Conservation (phyloP, 352 stramenopile genomes). For the Pythium dissimile region DNA sequence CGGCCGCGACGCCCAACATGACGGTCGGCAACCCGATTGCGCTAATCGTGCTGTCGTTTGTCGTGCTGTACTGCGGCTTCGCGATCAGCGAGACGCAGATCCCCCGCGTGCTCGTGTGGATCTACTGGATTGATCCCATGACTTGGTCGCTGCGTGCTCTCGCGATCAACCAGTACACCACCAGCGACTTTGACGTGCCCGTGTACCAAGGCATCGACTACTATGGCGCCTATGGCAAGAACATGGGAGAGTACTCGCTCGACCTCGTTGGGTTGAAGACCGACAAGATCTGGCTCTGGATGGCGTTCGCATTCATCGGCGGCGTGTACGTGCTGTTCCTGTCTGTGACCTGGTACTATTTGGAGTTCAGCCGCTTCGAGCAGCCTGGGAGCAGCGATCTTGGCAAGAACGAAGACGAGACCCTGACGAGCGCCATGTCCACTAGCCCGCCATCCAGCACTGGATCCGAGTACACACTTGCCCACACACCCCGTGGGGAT, state of each 20-base stretch:
- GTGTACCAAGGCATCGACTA: conserved; percentile 37
- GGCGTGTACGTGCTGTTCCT: conserved; percentile 10
- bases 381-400: conserved; percentile 2
- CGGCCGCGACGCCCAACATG: conserved; percentile 21
- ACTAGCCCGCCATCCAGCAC: not conserved
- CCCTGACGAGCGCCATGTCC: not conserved
- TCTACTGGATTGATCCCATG: conserved; percentile 57
- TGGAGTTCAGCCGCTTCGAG: conserved; percentile 23
- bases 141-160: conserved; percentile 36
- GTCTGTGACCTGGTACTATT: not conserved
- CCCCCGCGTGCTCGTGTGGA: conserved; percentile 43
- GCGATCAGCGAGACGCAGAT: conserved; percentile 46
- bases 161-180: conserved; percentile 37
- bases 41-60: conserved; percentile 37
- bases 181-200: conserved; percentile 28
- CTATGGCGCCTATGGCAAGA: conserved; percentile 19
- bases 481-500: conserved; percentile 3
- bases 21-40: conserved; percentile 41
- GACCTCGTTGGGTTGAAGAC: conserved; percentile 27
- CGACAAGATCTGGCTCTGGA: conserved; percentile 19
- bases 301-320: conserved; percentile 10
- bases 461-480: not conserved
- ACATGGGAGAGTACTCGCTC: conserved; percentile 36
- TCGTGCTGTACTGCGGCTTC: conserved; percentile 53
- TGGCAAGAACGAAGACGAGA: not conserved